Evolutionary conservation across 192 early-diverging fungal species (phyloP).

Genomic region (Podila clonocystis): DNA sequence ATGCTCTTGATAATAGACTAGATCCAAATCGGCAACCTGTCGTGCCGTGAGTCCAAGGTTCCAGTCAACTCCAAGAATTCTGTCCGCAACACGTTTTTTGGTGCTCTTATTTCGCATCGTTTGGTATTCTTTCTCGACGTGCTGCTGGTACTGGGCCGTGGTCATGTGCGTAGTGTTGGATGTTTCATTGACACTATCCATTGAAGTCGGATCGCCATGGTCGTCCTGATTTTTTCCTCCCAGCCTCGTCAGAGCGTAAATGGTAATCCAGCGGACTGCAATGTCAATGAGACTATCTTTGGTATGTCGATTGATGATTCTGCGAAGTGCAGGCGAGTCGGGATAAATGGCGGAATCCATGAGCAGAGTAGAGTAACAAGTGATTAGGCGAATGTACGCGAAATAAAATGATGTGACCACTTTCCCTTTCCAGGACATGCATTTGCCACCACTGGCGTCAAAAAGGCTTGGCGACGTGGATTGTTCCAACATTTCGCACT

Average conservation of each 20-base stretch:
- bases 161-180: background rate
- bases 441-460: too few relatives aligned
- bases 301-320: conserved; percentile 45
- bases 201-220: conserved; percentile 12
- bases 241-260: conserved; percentile 20
- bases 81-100: conserved; percentile 29
- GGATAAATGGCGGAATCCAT: conserved; percentile 18
- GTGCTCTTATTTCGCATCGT: conserved; percentile 13
- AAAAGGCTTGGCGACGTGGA: too few relatives aligned
- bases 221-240: conserved; percentile 10
- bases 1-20: conserved; percentile 43
- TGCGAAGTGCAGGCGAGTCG: conserved; percentile 45
- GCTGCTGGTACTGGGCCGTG: conserved; percentile 5
- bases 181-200: conserved; percentile 5
- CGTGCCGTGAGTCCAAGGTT: conserved; percentile 30
- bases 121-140: conserved; percentile 13
- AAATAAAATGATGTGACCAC: too few relatives aligned
- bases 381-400: background rate
- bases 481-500: too few relatives aligned
- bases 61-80: conserved; percentile 33
- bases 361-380: too few relatives aligned
- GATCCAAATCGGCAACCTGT: conserved; percentile 54
- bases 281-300: conserved; percentile 49
- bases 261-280: conserved; percentile 42
- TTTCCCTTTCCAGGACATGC: too few relatives aligned